These are phyloP conservation scores for Neonectria neomacrospora DNA, from an alignment of 2,329 filamentous ascomycete species.

Conservation along the genomic window DNA sequence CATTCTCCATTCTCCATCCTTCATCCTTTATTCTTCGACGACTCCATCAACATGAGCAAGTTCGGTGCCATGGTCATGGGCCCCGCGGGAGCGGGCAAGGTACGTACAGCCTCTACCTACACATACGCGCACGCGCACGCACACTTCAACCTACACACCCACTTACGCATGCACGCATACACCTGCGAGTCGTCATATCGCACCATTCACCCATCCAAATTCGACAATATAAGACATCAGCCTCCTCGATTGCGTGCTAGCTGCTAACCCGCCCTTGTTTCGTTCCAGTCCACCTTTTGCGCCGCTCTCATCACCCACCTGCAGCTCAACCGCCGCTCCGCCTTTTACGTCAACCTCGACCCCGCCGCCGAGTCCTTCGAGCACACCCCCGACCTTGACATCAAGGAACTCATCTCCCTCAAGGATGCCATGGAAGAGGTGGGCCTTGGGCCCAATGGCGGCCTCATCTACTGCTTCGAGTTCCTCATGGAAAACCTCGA, in stretches of 20 bases:
- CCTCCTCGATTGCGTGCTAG: slow-evolving; percentile 36
- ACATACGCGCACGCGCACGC: background rate
- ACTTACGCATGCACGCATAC: background rate
- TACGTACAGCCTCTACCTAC: slow-evolving; percentile 48
- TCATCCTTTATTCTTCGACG: slow-evolving; percentile 12
- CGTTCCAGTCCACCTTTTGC: slow-evolving; percentile 87
- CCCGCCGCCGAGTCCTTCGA: slow-evolving; percentile 93
- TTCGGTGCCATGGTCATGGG: slow-evolving; percentile 97
- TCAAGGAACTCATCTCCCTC: slow-evolving; percentile 92
- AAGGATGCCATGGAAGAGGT: slow-evolving; percentile 98
- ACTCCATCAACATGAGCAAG: slow-evolving; percentile 77
- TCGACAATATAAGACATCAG: slow-evolving; percentile 15
- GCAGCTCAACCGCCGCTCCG: slow-evolving; percentile 88
- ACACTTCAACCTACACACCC: background rate
- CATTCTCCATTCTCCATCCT: slow-evolving; percentile 21
- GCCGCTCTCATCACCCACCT: slow-evolving; percentile 92
- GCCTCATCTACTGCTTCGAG: slow-evolving; percentile 96
- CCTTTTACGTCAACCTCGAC: slow-evolving; percentile 98
- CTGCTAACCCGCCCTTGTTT: slow-evolving; percentile 21
- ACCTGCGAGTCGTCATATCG: slow-evolving; percentile 10
- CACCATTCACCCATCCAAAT: slow-evolving; percentile 21
- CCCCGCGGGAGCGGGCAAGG: slow-evolving; percentile 93
- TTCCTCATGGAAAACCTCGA: slow-evolving; percentile 95
- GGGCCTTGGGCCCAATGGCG: slow-evolving; percentile 89
- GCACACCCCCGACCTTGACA: slow-evolving; percentile 92